Conservation (phyloP, 257 asterid species). For the Haberlea rhodopensis region DNA sequence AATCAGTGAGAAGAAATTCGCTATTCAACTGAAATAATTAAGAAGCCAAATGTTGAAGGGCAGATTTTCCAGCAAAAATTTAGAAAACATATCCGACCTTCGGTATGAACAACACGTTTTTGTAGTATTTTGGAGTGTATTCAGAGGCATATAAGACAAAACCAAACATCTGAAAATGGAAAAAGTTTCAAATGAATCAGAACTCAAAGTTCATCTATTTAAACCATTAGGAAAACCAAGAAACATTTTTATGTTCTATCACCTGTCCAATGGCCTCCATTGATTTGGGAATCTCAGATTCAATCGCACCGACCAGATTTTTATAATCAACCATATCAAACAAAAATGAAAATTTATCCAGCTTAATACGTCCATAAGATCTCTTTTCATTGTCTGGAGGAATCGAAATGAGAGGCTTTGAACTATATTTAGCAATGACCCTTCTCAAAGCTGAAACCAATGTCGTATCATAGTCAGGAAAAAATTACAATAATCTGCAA, state of each 20-base stretch:
- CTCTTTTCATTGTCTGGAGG: constrained; percentile 61
- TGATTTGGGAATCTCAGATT: constrained; percentile 62
- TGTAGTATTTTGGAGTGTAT: constrained; percentile 50
- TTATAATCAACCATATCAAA: constrained; percentile 42
- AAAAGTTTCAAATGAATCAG: constrained; percentile 23
- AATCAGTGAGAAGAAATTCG: too few relatives aligned
- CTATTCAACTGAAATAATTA: too few relatives aligned
- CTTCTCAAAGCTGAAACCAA: constrained; percentile 72
- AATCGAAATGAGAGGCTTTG: constrained; percentile 45
- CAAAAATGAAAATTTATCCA: constrained; percentile 49
- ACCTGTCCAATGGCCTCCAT: constrained; percentile 96
- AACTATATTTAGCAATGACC: constrained; percentile 65
- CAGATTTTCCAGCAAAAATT: too few relatives aligned
- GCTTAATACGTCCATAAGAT: constrained; percentile 68
- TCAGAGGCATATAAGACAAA: constrained; percentile 69
- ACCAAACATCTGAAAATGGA: constrained; percentile 79
- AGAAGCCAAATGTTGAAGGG: too few relatives aligned
- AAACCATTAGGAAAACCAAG: constrained; percentile 22
- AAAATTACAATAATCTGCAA: not conserved
- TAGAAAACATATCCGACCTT: constrained; percentile 45
- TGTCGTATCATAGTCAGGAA: constrained; percentile 21
- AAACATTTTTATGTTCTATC: constrained; percentile 15
- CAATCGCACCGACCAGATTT: constrained; percentile 38
- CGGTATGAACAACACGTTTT: constrained; percentile 56
- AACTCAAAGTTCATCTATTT: constrained; percentile 21